phyloP scores from a whole-genome alignment of 2,329 filamentous ascomycete genomes.

The Penicillium sp. region DNA sequence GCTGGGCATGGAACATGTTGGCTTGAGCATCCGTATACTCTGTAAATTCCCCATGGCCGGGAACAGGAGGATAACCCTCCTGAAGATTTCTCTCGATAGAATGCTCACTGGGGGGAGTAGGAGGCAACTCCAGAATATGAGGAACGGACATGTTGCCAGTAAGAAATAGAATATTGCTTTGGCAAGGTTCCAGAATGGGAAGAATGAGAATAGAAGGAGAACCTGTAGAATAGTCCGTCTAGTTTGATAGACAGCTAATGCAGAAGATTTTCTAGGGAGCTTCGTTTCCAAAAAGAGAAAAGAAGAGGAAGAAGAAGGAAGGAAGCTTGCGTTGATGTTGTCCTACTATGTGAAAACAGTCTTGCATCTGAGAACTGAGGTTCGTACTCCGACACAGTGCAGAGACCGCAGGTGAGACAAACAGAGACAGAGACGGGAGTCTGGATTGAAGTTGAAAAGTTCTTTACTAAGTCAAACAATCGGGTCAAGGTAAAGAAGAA shows the following conservation, averaged over 20 bases:
- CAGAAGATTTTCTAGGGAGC: constrained; percentile 5
- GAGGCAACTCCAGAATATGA: constrained; percentile 21
- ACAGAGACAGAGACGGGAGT: constrained; percentile 4
- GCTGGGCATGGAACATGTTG: neutral
- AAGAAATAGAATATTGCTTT: neutral
- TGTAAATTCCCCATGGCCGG: constrained; percentile 4
- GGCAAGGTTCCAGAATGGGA: neutral
- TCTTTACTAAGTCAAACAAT: neutral
- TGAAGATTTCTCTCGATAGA: constrained; percentile 15
- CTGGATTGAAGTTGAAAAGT: neutral
- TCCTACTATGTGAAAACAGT: constrained; percentile 8
- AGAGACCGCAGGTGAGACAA: constrained; percentile 15
- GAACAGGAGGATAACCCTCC: constrained; percentile 9
- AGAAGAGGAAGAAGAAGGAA: constrained; percentile 25
- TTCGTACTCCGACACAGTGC: constrained; percentile 19
- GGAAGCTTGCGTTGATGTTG: constrained; percentile 13
- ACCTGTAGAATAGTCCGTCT: constrained; percentile 2
- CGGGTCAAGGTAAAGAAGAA: constrained; percentile 2
- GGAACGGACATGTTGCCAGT: constrained; percentile 4
- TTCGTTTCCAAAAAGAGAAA: constrained; percentile 20
- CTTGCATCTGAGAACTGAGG: constrained; percentile 9
- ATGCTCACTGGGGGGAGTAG: constrained; percentile 30
- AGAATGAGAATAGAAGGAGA: neutral
- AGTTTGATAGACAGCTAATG: constrained; percentile 8
- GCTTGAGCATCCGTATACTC: neutral